phyloP scores from a whole-genome alignment of 257 asterid genomes.

The Ajuga chamaepitys region DNA sequence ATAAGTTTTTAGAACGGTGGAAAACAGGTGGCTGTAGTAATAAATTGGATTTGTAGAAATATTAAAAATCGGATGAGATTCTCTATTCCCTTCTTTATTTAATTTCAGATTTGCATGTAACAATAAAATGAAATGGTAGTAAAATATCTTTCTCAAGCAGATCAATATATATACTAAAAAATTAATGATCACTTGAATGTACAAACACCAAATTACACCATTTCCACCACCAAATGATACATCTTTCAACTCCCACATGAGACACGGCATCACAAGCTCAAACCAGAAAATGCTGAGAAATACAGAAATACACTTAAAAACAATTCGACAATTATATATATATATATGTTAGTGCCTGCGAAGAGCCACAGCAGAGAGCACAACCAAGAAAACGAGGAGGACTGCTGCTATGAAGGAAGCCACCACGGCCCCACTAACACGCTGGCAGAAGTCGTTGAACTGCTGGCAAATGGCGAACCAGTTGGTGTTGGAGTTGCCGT shows the following conservation, averaged over 20 bases:
- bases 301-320: not conserved
- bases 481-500: constrained; percentile 62
- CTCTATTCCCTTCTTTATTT: no score
- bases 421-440: constrained; percentile 77
- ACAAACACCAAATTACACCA: not conserved
- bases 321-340: not conserved
- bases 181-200: not conserved
- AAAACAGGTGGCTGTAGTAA: no score
- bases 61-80: no score
- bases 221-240: not conserved
- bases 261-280: not conserved
- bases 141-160: no score
- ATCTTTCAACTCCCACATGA: no score
- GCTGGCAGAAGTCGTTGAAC: constrained; percentile 68
- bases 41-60: no score
- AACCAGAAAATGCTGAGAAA: not conserved
- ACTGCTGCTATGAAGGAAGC: constrained; percentile 67
- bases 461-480: constrained; percentile 78
- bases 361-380: constrained; percentile 64
- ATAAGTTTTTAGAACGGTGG: no score
- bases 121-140: no score
- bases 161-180: no score
- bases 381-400: constrained; percentile 42
- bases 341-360: constrained; percentile 29
- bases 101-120: no score